Evolutionary conservation across 2,329 filamentous ascomycete genomes (phyloP).

Genomic region (Cladorrhinum sp.): DNA sequence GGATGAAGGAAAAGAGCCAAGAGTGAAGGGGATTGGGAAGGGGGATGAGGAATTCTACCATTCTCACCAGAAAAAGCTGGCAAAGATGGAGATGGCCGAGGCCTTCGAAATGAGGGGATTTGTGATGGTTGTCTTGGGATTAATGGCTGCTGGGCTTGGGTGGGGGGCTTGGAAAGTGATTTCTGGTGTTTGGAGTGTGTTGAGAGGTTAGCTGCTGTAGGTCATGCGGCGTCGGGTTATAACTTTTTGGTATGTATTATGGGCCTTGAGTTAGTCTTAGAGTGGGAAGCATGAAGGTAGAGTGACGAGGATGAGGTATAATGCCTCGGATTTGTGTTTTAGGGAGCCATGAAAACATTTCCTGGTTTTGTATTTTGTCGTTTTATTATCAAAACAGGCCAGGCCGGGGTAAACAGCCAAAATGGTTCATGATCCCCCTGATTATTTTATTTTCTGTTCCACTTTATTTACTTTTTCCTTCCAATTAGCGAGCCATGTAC

Average conservation of each 20-base stretch:
- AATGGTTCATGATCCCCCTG: too few species aligned
- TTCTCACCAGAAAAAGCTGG: conserved; percentile 57
- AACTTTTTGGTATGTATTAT: too few species aligned
- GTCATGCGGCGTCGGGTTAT: too few species aligned
- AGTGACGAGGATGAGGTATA: neutral
- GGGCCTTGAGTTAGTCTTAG: too few species aligned
- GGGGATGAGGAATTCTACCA: conserved; percentile 44
- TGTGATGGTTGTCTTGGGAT: conserved; percentile 50
- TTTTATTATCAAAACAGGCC: too few species aligned
- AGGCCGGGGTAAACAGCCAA: too few species aligned
- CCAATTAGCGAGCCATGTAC: too few species aligned
- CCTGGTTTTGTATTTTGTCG: neutral
- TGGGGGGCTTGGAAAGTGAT: conserved; percentile 32
- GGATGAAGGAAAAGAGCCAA: conserved; percentile 22
- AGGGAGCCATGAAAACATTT: neutral
- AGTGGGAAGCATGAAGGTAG: too few species aligned
- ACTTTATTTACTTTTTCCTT: too few species aligned
- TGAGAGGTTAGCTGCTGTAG: neutral
- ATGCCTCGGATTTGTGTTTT: neutral
- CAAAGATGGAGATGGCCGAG: conserved; percentile 60
- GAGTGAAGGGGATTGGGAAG: neutral
- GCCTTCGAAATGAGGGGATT: conserved; percentile 58
- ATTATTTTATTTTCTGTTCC: too few species aligned
- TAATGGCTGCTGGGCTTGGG: conserved; percentile 32
- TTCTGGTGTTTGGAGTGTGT: conserved; percentile 15